Percentiles rank a stretch among this genome's conserved stretches.
These are phyloP conservation scores for Lasiodiplodia hormozganensis DNA, from an alignment of 2,329 filamentous ascomycete genomes.

Conservation along the genomic window DNA sequence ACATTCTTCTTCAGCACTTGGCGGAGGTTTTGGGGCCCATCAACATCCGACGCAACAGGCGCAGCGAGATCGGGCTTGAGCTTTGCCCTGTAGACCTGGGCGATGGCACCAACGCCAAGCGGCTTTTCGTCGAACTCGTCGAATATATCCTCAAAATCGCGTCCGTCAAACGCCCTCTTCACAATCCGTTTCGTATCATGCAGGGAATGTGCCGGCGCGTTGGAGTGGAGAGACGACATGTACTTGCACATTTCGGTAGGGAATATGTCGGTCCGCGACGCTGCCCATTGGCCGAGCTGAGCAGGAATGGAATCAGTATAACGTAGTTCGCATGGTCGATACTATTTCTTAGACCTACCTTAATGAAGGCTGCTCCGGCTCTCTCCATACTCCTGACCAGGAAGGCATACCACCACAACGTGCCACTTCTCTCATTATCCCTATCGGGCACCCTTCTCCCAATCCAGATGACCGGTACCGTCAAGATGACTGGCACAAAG, in stretches of 20 bases:
- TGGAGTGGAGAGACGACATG: constrained; percentile 94
- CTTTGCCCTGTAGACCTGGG: constrained; percentile 96
- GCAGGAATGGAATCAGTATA: constrained; percentile 27
- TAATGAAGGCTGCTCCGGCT: constrained; percentile 95
- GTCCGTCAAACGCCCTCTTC: constrained; percentile 79
- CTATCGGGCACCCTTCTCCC: constrained; percentile 68
- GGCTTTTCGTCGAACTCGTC: constrained; percentile 92
- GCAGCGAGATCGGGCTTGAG: constrained; percentile 78
- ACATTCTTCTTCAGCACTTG: constrained; percentile 81
- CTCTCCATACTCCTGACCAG: constrained; percentile 89
- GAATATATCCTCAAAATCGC: constrained; percentile 88
- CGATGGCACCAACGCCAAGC: constrained; percentile 92
- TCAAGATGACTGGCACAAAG: constrained; percentile 86
- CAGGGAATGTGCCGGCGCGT: constrained; percentile 91
- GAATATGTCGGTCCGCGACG: constrained; percentile 95
- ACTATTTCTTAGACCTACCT: constrained; percentile 83
- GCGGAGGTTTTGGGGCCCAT: constrained; percentile 64
- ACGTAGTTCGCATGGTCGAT: not conserved
- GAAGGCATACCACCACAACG: constrained; percentile 93
- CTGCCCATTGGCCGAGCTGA: constrained; percentile 95
- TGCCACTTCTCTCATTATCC: constrained; percentile 79
- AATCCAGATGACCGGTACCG: constrained; percentile 82
- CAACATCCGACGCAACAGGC: constrained; percentile 64
- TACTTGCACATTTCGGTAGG: constrained; percentile 88
- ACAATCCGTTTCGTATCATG: constrained; percentile 80